phyloP scores from a whole-genome alignment of 257 asterid species.

The Lycium ferocissimum region DNA sequence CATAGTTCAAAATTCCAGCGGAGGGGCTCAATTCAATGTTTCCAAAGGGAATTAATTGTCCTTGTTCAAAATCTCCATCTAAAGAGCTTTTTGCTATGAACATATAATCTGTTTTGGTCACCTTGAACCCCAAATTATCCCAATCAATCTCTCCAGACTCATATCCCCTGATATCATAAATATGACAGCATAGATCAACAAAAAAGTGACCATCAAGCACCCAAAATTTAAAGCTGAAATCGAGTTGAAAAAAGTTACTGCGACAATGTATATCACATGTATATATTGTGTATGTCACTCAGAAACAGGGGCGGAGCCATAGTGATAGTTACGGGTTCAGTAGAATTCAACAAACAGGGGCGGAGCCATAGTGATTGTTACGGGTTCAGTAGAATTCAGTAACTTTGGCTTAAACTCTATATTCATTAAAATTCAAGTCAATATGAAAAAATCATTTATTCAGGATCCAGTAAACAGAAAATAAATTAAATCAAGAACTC shows the following conservation, averaged over 20 bases:
- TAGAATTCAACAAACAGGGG: no score
- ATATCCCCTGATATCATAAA: constrained; percentile 33
- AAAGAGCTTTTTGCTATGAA: constrained; percentile 53
- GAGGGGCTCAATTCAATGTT: constrained; percentile 72
- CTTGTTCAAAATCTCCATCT: constrained; percentile 53
- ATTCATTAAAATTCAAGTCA: no score
- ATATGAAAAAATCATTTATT: no score
- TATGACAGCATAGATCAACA: not conserved
- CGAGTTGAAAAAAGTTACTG: not conserved
- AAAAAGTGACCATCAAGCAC: not conserved
- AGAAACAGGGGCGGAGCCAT: no score
- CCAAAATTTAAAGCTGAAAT: not conserved
- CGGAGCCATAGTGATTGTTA: no score
- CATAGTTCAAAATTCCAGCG: constrained; percentile 77
- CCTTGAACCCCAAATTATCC: constrained; percentile 62
- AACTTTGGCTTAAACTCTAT: not conserved
- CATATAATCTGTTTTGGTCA: constrained; percentile 68
- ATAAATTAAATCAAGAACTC: no score
- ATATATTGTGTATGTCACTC: no score
- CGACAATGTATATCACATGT: not conserved
- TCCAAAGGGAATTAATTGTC: constrained; percentile 58
- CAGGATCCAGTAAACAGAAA: no score
- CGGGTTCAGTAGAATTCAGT: no score
- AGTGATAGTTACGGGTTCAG: no score
- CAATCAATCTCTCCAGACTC: constrained; percentile 56